Evolutionary conservation across 805 yeast genomes (phyloP).

Genomic region (Candida caryicola): DNA sequence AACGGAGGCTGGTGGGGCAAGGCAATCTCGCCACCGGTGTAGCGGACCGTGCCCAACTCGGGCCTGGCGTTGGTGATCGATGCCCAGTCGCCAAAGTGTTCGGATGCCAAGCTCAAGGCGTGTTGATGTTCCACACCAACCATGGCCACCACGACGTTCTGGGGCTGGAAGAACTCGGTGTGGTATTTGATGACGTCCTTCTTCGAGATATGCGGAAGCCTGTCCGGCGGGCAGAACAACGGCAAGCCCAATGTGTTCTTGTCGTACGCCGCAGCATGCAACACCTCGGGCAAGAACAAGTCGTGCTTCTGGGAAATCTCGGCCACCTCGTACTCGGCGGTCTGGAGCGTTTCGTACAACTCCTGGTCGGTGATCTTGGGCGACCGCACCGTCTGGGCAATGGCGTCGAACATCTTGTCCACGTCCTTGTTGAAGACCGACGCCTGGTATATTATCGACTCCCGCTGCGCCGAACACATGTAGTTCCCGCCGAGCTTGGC

Average conservation of each 20-base stretch:
- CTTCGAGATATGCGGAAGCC: constrained; percentile 53
- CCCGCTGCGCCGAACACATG: constrained; percentile 90
- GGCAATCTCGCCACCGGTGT: constrained; percentile 48
- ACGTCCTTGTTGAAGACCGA: constrained; percentile 87
- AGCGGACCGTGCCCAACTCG: constrained; percentile 56
- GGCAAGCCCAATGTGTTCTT: constrained; percentile 82
- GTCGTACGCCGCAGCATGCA: constrained; percentile 78
- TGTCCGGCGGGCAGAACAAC: constrained; percentile 71
- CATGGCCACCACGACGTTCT: constrained; percentile 79
- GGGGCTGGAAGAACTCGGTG: constrained; percentile 67
- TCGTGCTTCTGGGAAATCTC: constrained; percentile 86
- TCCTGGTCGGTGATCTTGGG: constrained; percentile 72
- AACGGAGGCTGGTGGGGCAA: constrained; percentile 41
- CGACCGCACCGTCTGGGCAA: constrained; percentile 72
- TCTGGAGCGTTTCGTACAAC: constrained; percentile 64
- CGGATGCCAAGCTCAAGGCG: constrained; percentile 63
- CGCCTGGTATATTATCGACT: constrained; percentile 89
- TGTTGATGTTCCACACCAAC: constrained; percentile 74
- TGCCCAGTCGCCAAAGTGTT: constrained; percentile 62
- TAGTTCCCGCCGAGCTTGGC: constrained; percentile 89
- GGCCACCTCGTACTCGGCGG: constrained; percentile 77
- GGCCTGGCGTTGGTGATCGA: constrained; percentile 13
- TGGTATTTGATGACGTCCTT: constrained; percentile 60
- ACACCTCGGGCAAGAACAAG: constrained; percentile 80
- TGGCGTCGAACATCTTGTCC: constrained; percentile 69